These are phyloP conservation scores for Umbilicus rupestris DNA, from an alignment of 164 flowering plant species.

Conservation along the genomic window DNA sequence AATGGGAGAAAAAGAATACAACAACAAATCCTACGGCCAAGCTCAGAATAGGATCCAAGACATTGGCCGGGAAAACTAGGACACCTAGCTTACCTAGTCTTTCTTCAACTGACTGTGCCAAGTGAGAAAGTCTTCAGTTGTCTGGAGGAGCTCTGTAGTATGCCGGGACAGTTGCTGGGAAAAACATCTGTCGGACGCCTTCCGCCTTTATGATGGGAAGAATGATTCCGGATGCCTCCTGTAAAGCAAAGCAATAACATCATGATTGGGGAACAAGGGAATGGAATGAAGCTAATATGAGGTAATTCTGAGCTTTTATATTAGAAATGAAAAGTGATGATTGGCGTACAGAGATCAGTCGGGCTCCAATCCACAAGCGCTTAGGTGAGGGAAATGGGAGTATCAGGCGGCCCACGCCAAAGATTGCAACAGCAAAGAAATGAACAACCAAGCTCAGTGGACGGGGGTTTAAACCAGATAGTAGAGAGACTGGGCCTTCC, in stretches of 20 bases:
- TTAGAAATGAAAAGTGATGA: background rate
- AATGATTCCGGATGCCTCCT: constrained; percentile 67
- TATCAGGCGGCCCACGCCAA: constrained; percentile 74
- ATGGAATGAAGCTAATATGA: background rate
- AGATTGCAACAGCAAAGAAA: constrained; percentile 91
- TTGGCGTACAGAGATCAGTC: constrained; percentile 37
- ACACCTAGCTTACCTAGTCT: background rate
- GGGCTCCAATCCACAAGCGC: constrained; percentile 81
- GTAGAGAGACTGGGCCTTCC: constrained; percentile 65
- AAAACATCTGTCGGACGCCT: constrained; percentile 80
- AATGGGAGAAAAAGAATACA: background rate
- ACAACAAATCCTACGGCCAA: background rate
- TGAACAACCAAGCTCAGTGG: constrained; percentile 81
- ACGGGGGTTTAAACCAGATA: constrained; percentile 84
- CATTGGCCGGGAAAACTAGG: background rate
- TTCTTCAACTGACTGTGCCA: background rate
- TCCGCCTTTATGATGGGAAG: constrained; percentile 71
- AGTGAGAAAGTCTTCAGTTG: constrained; percentile 3
- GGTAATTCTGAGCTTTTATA: background rate
- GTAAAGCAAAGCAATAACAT: constrained; percentile 9
- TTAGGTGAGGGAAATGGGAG: constrained; percentile 79
- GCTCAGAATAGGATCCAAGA: background rate
- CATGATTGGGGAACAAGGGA: background rate
- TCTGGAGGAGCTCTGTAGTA: constrained; percentile 44
- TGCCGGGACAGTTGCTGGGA: constrained; percentile 59